Conservation (phyloP, 371 early-diverging fungal genomes). For the Mortierella polycephala region DNA sequence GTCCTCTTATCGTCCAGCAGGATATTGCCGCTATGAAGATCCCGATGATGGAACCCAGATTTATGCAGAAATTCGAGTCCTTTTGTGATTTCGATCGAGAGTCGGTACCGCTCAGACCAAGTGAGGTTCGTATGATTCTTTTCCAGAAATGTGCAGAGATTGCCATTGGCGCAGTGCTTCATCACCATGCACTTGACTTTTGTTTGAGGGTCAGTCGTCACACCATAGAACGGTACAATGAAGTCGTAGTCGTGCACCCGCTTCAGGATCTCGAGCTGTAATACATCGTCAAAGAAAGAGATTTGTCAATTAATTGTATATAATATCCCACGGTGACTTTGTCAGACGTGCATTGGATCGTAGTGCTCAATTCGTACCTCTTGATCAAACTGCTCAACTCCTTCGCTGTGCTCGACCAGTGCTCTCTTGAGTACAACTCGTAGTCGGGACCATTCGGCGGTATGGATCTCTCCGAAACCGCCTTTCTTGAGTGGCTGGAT, state of each 20-base stretch:
- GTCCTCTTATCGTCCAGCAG: constrained; percentile 48
- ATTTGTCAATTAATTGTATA: not conserved
- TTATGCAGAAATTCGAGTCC: constrained; percentile 54
- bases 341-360: not conserved
- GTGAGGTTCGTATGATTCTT: constrained; percentile 31
- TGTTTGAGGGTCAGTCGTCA: constrained; percentile 38
- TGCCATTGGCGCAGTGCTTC: constrained; percentile 51
- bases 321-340: not conserved
- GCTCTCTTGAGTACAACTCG: constrained; percentile 45
- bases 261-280: constrained; percentile 45
- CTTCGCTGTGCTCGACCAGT: constrained; percentile 28
- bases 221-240: constrained; percentile 53
- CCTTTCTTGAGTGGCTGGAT: constrained; percentile 47
- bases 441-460: constrained; percentile 50
- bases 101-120: constrained; percentile 49
- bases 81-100: constrained; percentile 51
- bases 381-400: constrained; percentile 48
- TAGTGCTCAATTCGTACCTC: constrained; percentile 21
- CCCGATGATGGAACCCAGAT: constrained; percentile 53
- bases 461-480: constrained; percentile 53
- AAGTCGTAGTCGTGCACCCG: constrained; percentile 53
- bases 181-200: constrained; percentile 49
- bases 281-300: not conserved
- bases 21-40: constrained; percentile 53
- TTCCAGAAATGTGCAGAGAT: constrained; percentile 36